Evolutionary conservation across 129 eudicot genomes (phyloP), one percentile per base, ranked within the genome.

Genomic region (Lactuca saligna): DNA sequence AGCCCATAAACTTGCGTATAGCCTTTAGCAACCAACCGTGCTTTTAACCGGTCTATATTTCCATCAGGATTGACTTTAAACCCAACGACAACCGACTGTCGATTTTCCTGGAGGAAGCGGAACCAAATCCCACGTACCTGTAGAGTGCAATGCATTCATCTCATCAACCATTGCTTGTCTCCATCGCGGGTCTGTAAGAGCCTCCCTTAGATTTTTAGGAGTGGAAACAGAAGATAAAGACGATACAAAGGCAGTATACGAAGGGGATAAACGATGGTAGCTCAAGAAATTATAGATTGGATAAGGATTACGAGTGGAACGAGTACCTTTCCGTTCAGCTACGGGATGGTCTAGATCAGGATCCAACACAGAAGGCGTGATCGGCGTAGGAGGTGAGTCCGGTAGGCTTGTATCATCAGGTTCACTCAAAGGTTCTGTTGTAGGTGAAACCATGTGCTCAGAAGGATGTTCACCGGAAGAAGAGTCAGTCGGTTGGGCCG

Each of bases 61-160:
- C 20, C 20, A 20, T 20, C 20, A 0, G 20, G 20, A 20, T 20
- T 20, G 20, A 20, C 20, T 20, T 20, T 20, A 20, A 20, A 20
- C 20, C 20, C 20, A 20, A 20, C 1, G 20, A 20, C 20, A 20
- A 20, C 20, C 20, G 1, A 20, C 20, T 20, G 20, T 20, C 20
- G 20, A 20, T 20, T 20, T 20, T 20, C 20, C 20, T 20, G 20
- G 20, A 20, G 20, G 20, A 20, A 20, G 20, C 20, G 20, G 20
- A 20, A 17, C 12, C 1, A 17, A 2, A 25, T 57, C 37, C 62
- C 39, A 57, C 8, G 34, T 20, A 31, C 62, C 63, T 12, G 0
- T 31, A 57, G 39, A 57, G 8, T 57, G 63, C 31, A 57, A 31
- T 57, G 37, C 63, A 57, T 29, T 7, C 39, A 57, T 57, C 63